A percentile compares a stretch with the other conserved stretches of the same genome.
These are phyloP conservation scores for Yarrowia yakushimensis DNA, from an alignment of 805 yeast genomes.

Conservation along the genomic window DNA sequence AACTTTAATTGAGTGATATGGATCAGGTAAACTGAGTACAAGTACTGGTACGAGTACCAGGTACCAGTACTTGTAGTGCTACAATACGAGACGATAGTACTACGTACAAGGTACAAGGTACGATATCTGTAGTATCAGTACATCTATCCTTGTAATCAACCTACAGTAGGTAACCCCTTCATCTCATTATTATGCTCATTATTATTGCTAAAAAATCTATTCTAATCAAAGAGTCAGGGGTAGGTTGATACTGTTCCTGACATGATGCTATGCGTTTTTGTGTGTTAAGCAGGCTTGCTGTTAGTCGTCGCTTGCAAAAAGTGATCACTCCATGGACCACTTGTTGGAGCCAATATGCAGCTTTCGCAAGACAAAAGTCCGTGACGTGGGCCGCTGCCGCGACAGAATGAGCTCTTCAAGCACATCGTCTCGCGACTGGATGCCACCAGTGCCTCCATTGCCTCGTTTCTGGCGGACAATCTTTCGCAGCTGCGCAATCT, in stretches of 20 bases:
- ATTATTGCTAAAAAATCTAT: conserved; percentile 7
- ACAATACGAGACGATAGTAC: too few species aligned
- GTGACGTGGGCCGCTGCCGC: conserved; percentile 21
- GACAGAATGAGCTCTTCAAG: conserved; percentile 22
- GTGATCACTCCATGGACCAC: conserved; percentile 24
- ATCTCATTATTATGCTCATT: conserved; percentile 9
- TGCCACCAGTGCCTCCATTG: conserved; percentile 9
- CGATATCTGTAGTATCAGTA: too few species aligned
- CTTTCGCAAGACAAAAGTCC: conserved; percentile 13
- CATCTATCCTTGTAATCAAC: too few species aligned
- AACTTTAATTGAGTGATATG: too few species aligned
- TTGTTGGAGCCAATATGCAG: conserved; percentile 25
- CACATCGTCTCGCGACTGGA: conserved; percentile 13
- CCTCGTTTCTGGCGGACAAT: conserved; percentile 57
- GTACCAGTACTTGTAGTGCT: too few species aligned
- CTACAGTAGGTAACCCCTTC: too few species aligned
- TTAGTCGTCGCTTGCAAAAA: neutral
- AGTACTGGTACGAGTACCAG: too few species aligned
- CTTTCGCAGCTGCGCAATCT: conserved; percentile 69
- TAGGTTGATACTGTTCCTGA: neutral
- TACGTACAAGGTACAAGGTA: too few species aligned
- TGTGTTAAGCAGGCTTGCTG: neutral
- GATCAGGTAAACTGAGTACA: too few species aligned
- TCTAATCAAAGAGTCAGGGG: conserved; percentile 2
- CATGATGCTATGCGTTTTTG: conserved; percentile 17